phyloP scores from a whole-genome alignment of 305 asterid genomes.

The Withania somnifera region DNA sequence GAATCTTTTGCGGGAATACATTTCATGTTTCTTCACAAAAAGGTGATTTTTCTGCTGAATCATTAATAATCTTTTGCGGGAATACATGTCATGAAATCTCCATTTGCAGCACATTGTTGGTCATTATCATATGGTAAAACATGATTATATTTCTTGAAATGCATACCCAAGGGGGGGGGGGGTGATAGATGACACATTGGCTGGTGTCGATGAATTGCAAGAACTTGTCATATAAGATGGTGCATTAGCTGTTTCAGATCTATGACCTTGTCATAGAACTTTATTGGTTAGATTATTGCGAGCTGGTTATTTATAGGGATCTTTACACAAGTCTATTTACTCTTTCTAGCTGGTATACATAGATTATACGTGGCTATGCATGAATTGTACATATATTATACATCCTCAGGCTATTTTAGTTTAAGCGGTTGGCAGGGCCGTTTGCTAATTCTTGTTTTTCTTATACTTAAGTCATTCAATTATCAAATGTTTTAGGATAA shows the following conservation, averaged over 20 bases:
- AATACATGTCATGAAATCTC: background rate
- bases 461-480: background rate
- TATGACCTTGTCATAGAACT: background rate
- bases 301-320: background rate
- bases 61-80: background rate
- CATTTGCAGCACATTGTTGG: background rate
- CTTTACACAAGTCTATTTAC: background rate
- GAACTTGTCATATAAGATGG: background rate
- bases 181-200: background rate
- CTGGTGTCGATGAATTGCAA: background rate
- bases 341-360: background rate
- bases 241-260: background rate
- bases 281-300: background rate
- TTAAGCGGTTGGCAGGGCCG: background rate
- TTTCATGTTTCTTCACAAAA: constrained; percentile 36
- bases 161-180: background rate
- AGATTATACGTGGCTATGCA: background rate
- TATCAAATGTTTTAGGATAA: constrained; percentile 44
- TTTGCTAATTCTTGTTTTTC: background rate
- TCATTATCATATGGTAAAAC: background rate
- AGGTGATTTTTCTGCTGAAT: constrained; percentile 28
- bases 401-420: background rate
- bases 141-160: background rate
- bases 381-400: background rate
- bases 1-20: background rate